phyloP scores from a whole-genome alignment of 2,329 filamentous ascomycete species.

The Pezicula neosporulosa region DNA sequence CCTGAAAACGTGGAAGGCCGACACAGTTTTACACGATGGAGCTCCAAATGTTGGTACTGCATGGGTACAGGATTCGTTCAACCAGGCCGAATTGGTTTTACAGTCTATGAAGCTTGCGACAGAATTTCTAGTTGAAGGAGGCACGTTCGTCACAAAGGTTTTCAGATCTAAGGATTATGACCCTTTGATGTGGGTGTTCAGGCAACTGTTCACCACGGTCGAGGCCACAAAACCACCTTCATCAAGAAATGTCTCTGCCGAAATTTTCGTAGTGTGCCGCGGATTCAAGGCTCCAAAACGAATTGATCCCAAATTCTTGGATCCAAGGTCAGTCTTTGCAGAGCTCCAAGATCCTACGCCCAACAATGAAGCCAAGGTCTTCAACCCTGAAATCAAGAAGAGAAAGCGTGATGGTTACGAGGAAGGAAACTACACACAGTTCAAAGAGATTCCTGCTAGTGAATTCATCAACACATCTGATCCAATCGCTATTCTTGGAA shows the following conservation, averaged over 20 bases:
- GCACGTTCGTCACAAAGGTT: constrained; percentile 95
- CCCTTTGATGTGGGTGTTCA: constrained; percentile 92
- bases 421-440: constrained; percentile 90
- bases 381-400: constrained; percentile 97
- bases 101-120: constrained; percentile 91
- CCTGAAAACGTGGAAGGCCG: constrained; percentile 93
- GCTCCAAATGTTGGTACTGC: constrained; percentile 97
- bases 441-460: constrained; percentile 82
- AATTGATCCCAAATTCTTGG: constrained; percentile 88
- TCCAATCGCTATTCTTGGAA: constrained; percentile 87
- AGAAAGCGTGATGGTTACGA: constrained; percentile 97
- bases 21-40: constrained; percentile 93
- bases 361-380: constrained; percentile 97
- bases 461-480: constrained; percentile 94
- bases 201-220: constrained; percentile 91
- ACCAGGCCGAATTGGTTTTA: constrained; percentile 88
- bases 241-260: constrained; percentile 91
- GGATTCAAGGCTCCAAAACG: constrained; percentile 94
- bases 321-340: constrained; percentile 85
- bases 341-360: constrained; percentile 82
- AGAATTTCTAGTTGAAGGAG: constrained; percentile 85
- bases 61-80: constrained; percentile 98
- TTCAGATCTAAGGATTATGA: constrained; percentile 98
- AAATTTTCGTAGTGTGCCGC: constrained; percentile 96
- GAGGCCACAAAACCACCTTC: constrained; percentile 97